phyloP scores from a whole-genome alignment of 2,329 filamentous ascomycete species.

The Leptographium galeiforme region DNA sequence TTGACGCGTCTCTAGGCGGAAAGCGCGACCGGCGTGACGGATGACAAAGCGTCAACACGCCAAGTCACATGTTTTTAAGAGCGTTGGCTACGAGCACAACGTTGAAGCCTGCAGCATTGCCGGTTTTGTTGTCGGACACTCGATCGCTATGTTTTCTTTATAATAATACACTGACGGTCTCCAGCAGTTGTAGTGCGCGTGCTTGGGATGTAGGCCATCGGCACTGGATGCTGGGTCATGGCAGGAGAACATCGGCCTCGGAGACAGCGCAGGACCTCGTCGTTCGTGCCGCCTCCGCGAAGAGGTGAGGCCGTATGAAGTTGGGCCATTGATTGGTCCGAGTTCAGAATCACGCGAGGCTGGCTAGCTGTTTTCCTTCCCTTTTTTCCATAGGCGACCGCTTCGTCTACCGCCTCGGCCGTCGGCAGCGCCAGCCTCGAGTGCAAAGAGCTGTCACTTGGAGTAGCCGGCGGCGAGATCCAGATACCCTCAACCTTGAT shows the following conservation, averaged over 20 bases:
- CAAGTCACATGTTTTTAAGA: conserved; percentile 12
- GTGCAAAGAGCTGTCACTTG: conserved; percentile 13
- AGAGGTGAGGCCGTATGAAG: neutral
- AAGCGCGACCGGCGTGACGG: conserved; percentile 9
- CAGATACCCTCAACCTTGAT: conserved; percentile 77
- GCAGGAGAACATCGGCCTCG: conserved; percentile 12
- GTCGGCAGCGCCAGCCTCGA: conserved; percentile 8
- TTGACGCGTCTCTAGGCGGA: conserved; percentile 10
- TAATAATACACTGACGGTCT: neutral
- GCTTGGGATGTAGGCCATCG: conserved; percentile 9
- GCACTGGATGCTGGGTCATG: neutral
- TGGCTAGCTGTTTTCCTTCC: neutral
- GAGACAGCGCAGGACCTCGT: conserved; percentile 15
- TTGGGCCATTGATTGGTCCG: no score
- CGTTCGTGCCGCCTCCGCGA: conserved; percentile 10
- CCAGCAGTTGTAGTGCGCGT: conserved; percentile 3
- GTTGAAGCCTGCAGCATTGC: no score
- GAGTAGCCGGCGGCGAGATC: conserved; percentile 43
- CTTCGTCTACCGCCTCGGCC: neutral
- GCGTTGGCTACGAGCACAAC: neutral
- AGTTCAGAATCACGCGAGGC: no score
- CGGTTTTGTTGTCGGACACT: no score
- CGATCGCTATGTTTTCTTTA: no score
- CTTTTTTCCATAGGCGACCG: neutral
- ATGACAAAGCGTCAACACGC: conserved; percentile 10